Evolutionary conservation across 805 yeast genomes (phyloP).

Genomic region (Maudiozyma barnettii): DNA sequence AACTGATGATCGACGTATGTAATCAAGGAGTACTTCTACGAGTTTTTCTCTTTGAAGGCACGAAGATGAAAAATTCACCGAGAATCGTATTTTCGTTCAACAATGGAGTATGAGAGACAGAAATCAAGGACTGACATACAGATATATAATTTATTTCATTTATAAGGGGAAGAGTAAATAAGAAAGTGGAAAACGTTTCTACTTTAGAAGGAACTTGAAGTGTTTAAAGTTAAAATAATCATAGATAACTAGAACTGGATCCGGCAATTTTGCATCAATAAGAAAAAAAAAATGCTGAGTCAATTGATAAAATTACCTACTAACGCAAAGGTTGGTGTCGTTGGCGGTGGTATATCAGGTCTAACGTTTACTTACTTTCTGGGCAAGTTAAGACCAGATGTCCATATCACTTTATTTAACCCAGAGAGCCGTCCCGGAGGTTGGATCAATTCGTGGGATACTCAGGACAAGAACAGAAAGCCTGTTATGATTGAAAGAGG

Average conservation of each 20-base stretch:
- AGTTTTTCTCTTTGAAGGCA: background rate
- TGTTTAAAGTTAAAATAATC: no score
- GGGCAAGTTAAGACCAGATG: constrained; percentile 65
- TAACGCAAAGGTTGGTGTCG: constrained; percentile 48
- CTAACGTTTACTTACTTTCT: constrained; percentile 63
- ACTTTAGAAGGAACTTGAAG: no score
- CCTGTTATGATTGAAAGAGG: constrained; percentile 60
- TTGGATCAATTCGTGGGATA: constrained; percentile 51
- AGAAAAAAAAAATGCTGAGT: constrained; percentile 8
- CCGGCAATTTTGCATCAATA: background rate
- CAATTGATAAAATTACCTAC: constrained; percentile 16
- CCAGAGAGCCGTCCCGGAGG: constrained; percentile 56
- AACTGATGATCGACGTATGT: no score
- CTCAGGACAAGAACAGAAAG: constrained; percentile 24
- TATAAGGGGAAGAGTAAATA: no score
- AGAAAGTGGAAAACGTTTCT: no score
- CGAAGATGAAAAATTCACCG: background rate
- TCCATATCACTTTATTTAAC: constrained; percentile 56
- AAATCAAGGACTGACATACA: no score
- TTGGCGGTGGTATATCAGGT: constrained; percentile 89
- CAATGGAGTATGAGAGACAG: no score
- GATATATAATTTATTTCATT: no score
- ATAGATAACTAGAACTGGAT: no score
- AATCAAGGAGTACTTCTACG: background rate
- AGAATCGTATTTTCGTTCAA: no score